Evolutionary conservation across 2,329 filamentous ascomycete genomes (phyloP), one percentile per base, ranked within the genome.

Genomic region (Nannizziopsis arthrosporioides): DNA sequence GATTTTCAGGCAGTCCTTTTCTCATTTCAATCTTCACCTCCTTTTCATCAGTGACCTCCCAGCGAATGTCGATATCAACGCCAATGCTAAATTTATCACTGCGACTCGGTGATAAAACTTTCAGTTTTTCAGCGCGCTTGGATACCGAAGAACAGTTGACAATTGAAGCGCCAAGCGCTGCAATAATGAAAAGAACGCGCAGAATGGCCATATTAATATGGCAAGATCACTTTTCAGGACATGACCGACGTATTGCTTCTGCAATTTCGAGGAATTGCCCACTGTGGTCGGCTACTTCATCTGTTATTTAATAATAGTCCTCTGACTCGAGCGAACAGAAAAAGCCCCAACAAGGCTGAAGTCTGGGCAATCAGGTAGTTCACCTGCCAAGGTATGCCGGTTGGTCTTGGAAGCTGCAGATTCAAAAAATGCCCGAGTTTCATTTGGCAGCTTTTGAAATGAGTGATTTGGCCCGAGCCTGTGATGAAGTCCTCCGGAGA

Each of bases 61-160:
- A 53, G 35, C 43, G 42, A 19, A 53, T 53, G 7, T 49, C 46
- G 12, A 51, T 35, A 34, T 53, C 43, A 19, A 43, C 47, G 9
- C 51, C 51, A 1, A 47, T 53, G 19, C 19, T 36, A 7, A 51
- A 51, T 17, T 47, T 46, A n/a, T 53, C 51, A 19, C 45, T 46
- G 4, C 10, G 10, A 10, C 27, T 38, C 7, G 51, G 49, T 30
- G 36, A 22, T 5, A 37, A 30, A 22, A 53, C 47, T 15, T 45
- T 51, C n/a, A 49, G 17, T 19, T 39, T 41, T 31, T 43, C 49
- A 3, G 44, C 45, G 11, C 51, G 51, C 17, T 42, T 48, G 15
- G 17, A 51, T 11, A 47, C 18, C 31, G 48, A 50, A 12, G 45
- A 48, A 15, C 35, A 41, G 30, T 30, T 41, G 15, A 10, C 36